Base-by-base conservation (phyloP, 257 asterid genomes). In the Osmanthus fragrans region DNA sequence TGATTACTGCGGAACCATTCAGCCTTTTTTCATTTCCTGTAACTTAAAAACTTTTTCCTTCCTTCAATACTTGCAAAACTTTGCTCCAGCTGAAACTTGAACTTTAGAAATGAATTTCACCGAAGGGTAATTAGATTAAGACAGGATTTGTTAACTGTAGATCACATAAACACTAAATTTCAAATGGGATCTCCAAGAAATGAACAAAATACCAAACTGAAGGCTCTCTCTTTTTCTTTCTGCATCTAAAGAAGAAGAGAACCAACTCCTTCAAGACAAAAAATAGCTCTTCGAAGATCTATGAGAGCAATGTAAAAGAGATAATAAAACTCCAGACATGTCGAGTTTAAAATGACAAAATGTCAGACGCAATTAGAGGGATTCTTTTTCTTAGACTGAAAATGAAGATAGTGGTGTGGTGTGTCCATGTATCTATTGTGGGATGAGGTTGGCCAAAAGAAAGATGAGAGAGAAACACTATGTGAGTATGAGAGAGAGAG, bases 191-290 rank as follows among this genome's bases (percentile, higher is more conserved):
- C 42, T 69, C 29, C 33, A 54, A 16, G 21, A 42, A 69, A 56
- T 19, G 30, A 25, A 54, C 71, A 34, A 1, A 2, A 63, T 9
- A n/a, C 25, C 49, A 2, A 75, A 25, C 63, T 33, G 71, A 23
- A 47, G 60, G 65, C 69, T 75, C 71, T 39, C 51, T 73, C 54
- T 76, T n/a, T 4, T 32, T 76, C 51, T 39, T 13, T 76, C 76
- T 66, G 72, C 32, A 78, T 66, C 54, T 76, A 34, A 68, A 67
- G 82, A 73, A 39, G 73, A 72, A 73, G 77, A 78, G 79, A 80
- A 82, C 7, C 67, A 51, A 71, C 5, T 47, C 77, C 67, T 37
- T 47, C 37, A 8, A n/a, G 63, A 72, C 18, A 27, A 63, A 63
- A 63, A 32, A 63, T 11, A n/a, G 69, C 19, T 63, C 69, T 25